These are phyloP conservation scores for Penicillium pulvis DNA, from an alignment of 495 filamentous ascomycete genomes.

Conservation along the genomic window DNA sequence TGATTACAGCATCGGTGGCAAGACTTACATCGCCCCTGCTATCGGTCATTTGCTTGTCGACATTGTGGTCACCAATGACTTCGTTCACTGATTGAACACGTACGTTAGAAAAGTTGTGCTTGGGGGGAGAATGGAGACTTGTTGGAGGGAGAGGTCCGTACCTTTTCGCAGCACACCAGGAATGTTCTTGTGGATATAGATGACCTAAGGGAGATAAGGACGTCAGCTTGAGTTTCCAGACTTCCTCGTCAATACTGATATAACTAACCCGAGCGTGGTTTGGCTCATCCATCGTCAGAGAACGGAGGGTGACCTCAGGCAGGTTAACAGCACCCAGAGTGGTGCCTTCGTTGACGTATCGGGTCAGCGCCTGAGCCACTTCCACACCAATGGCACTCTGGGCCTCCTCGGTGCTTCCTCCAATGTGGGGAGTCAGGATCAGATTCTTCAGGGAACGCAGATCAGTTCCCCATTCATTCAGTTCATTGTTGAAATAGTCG, in stretches of 20 bases:
- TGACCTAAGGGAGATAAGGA: conserved; percentile 48
- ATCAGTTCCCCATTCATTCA: conserved; percentile 87
- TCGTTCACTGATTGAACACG: conserved; percentile 71
- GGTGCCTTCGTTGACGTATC: conserved; percentile 89
- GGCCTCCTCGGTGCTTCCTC: conserved; percentile 96
- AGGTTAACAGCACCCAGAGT: conserved; percentile 94
- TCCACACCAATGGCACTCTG: conserved; percentile 96
- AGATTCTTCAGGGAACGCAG: conserved; percentile 86
- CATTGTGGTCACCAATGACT: conserved; percentile 91
- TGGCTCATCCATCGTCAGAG: conserved; percentile 81
- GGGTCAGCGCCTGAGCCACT: conserved; percentile 81
- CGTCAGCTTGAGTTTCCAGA: conserved; percentile 13
- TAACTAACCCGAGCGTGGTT: conserved; percentile 74
- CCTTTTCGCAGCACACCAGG: conserved; percentile 89
- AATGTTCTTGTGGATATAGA: conserved; percentile 95
- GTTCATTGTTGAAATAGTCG: conserved; percentile 84
- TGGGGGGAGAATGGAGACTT: background rate
- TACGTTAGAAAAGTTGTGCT: background rate
- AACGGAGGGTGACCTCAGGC: conserved; percentile 88
- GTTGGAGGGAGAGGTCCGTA: conserved; percentile 27
- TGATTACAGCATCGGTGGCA: background rate
- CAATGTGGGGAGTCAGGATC: conserved; percentile 95
- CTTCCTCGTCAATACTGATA: background rate
- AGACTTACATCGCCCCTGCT: conserved; percentile 79
- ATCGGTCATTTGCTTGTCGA: conserved; percentile 97